phyloP scores from a whole-genome alignment of 345 rosid species.

The Draba incana region DNA sequence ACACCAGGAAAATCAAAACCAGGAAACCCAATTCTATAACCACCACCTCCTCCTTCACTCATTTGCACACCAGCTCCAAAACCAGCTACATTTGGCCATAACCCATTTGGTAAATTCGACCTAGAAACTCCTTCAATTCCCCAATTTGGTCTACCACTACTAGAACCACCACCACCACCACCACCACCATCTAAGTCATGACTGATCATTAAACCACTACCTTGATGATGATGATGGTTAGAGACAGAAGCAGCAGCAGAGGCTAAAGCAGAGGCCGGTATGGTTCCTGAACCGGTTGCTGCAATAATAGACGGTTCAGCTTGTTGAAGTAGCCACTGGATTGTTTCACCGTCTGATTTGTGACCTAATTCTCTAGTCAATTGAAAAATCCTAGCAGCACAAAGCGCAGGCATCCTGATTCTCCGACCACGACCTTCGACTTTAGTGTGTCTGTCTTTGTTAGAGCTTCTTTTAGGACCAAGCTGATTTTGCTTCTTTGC shows the following conservation, averaged over 20 bases:
- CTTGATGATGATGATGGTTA: slow-evolving; percentile 54
- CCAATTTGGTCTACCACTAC: slow-evolving; percentile 67
- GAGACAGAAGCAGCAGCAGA: slow-evolving; percentile 66
- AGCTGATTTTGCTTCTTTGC: slow-evolving; percentile 49
- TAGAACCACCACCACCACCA: slow-evolving; percentile 47
- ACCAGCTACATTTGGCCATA: slow-evolving; percentile 79
- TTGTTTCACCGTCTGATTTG: slow-evolving; percentile 96
- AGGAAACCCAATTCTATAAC: slow-evolving; percentile 71
- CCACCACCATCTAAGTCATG: slow-evolving; percentile 53
- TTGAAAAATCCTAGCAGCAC: slow-evolving; percentile 96
- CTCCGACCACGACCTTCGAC: slow-evolving; percentile 96
- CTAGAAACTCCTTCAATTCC: slow-evolving; percentile 64
- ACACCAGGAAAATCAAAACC: slow-evolving; percentile 75
- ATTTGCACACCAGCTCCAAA: slow-evolving; percentile 56
- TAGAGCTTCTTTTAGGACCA: slow-evolving; percentile 87
- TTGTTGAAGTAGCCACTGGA: slow-evolving; percentile 94
- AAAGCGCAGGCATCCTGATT: slow-evolving; percentile 97
- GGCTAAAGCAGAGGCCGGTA: slow-evolving; percentile 92
- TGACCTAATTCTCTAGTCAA: slow-evolving; percentile 97
- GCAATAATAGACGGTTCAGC: slow-evolving; percentile 94
- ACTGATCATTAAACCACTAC: slow-evolving; percentile 72
- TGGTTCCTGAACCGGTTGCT: slow-evolving; percentile 90
- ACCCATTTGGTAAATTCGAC: slow-evolving; percentile 60
- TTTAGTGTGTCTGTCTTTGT: slow-evolving; percentile 94
- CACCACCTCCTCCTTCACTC: slow-evolving; percentile 57